Evolutionary conservation across 306 rosid genomes (phyloP).

Genomic region (Spatholobus suberectus): DNA sequence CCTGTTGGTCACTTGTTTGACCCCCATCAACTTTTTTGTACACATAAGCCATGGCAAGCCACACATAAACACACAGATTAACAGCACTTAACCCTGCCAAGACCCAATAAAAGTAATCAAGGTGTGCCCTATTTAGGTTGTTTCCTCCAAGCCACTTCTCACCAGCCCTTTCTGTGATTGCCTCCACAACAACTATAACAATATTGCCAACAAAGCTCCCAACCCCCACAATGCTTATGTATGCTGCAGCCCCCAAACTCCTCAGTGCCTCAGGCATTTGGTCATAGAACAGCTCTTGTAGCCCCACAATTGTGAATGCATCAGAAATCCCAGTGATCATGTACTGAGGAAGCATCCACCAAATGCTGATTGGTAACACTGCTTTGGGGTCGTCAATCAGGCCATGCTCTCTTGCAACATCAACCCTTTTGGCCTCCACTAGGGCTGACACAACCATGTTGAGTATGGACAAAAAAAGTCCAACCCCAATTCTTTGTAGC

Average conservation of each 20-base stretch:
- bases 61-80: constrained; percentile 53
- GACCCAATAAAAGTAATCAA: constrained; percentile 69
- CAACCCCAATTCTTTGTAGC: constrained; percentile 71
- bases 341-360: constrained; percentile 93
- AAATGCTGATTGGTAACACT: constrained; percentile 60
- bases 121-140: constrained; percentile 71
- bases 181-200: constrained; percentile 52
- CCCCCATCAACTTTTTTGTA: constrained; percentile 55
- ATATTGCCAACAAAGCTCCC: constrained; percentile 64
- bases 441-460: constrained; percentile 66
- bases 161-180: constrained; percentile 33
- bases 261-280: constrained; percentile 72
- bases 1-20: constrained; percentile 28
- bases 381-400: constrained; percentile 58
- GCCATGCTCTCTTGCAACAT: constrained; percentile 45
- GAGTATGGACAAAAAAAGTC: constrained; percentile 64
- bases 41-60: constrained; percentile 57
- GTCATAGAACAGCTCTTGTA: constrained; percentile 71
- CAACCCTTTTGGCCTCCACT: constrained; percentile 63
- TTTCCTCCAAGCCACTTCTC: constrained; percentile 64
- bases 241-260: constrained; percentile 82
- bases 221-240: constrained; percentile 58
- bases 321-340: constrained; percentile 56
- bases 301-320: constrained; percentile 62
- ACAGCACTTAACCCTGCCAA: constrained; percentile 63